Evolutionary conservation across 139 green algal genomes (phyloP).

Genomic region (Ostreobium quekettii): DNA sequence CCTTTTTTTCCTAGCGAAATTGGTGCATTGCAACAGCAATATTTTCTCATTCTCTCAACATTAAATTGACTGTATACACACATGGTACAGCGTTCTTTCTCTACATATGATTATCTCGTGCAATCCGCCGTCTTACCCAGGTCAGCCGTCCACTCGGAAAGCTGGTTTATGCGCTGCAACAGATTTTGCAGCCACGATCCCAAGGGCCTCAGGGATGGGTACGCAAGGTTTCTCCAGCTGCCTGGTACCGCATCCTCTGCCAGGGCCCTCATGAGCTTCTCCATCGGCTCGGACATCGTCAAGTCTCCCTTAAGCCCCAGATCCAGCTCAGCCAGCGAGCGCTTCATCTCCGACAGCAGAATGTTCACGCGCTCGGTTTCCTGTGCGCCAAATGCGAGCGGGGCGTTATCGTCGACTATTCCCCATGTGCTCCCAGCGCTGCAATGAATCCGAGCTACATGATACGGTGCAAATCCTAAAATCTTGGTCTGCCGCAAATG

Average conservation of each 20-base stretch:
- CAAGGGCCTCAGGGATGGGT: conserved; percentile 69
- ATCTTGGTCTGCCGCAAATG: no score
- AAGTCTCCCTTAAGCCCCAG: conserved; percentile 88
- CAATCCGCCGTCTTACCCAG: no score
- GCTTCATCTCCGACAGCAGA: conserved; percentile 70
- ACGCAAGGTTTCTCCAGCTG: conserved; percentile 67
- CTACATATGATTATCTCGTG: no score
- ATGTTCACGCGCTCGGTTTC: conserved; percentile 85
- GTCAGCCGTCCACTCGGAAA: conserved; percentile 76
- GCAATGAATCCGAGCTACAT: no score
- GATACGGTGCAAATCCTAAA: no score
- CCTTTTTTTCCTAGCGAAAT: no score
- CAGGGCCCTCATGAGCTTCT: conserved; percentile 63
- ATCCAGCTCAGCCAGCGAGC: conserved; percentile 75
- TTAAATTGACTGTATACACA: no score
- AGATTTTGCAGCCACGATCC: conserved; percentile 65
- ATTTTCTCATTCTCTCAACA: no score
- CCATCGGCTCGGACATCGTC: conserved; percentile 83
- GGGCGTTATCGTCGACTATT: not conserved
- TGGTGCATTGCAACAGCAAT: no score
- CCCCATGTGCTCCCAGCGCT: not conserved
- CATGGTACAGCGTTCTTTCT: no score
- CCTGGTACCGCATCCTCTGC: conserved; percentile 56
- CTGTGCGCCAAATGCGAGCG: conserved; percentile 25
- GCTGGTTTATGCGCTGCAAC: conserved; percentile 61